A percentile compares a stretch with the other conserved stretches of the same genome.
Conservation (phyloP, 2,329 filamentous ascomycete genomes). For the Stemphylium lycopersici region DNA sequence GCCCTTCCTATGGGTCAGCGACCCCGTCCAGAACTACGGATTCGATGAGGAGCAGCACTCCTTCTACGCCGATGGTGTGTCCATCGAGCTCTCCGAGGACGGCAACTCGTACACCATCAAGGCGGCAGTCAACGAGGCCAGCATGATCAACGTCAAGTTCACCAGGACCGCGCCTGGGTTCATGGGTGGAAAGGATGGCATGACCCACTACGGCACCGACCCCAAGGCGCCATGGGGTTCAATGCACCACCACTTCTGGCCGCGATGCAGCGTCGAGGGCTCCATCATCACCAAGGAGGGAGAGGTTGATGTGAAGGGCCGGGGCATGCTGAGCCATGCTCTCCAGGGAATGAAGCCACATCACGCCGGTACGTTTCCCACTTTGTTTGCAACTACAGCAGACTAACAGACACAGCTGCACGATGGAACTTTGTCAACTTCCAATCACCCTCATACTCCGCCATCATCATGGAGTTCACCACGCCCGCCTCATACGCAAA, state of each 20-base stretch:
- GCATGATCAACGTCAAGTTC: slow-evolving; percentile 85
- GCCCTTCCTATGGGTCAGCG: slow-evolving; percentile 82
- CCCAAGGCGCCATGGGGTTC: slow-evolving; percentile 84
- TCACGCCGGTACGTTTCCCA: slow-evolving; percentile 70
- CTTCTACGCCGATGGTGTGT: slow-evolving; percentile 86
- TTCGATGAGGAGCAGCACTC: slow-evolving; percentile 83
- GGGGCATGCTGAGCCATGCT: slow-evolving; percentile 79
- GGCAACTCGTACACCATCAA: slow-evolving; percentile 86
- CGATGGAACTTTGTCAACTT: slow-evolving; percentile 95
- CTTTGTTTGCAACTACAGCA: background rate
- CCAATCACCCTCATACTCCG: slow-evolving; percentile 84
- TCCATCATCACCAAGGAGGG: slow-evolving; percentile 83
- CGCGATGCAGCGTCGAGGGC: slow-evolving; percentile 80
- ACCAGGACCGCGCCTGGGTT: slow-evolving; percentile 80
- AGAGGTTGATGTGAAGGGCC: slow-evolving; percentile 80
- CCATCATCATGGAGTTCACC: slow-evolving; percentile 93
- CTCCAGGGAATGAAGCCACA: slow-evolving; percentile 99
- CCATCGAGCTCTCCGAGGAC: slow-evolving; percentile 84
- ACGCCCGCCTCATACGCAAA: slow-evolving; percentile 92
- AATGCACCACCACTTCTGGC: slow-evolving; percentile 96
- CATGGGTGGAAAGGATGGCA: slow-evolving; percentile 82
- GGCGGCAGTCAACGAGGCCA: slow-evolving; percentile 79
- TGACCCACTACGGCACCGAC: slow-evolving; percentile 85
- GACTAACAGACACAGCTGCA: slow-evolving; percentile 60
- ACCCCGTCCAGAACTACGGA: slow-evolving; percentile 75